A percentile compares a stretch with the other conserved stretches of the same genome.
Evolutionary conservation across 73 alveolate species (phyloP).

Genomic region (Tetrahymena borealis): DNA sequence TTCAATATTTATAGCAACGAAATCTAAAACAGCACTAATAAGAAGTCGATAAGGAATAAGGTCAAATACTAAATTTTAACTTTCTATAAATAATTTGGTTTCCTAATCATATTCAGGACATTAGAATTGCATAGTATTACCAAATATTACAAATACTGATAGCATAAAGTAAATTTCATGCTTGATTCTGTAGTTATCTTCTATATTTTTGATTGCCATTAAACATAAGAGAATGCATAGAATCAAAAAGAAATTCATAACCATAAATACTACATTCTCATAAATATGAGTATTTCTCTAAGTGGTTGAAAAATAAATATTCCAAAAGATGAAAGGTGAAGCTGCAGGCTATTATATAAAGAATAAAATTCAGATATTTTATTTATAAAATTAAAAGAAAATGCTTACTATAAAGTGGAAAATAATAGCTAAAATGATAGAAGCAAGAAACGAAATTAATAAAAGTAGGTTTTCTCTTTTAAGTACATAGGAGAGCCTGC

Average conservation of each 20-base stretch:
- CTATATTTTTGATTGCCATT: not conserved
- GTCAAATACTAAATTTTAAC: not conserved
- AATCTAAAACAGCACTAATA: not conserved
- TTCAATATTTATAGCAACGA: not conserved
- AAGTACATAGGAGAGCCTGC: not conserved
- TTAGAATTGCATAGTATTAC: not conserved
- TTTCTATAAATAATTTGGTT: not conserved
- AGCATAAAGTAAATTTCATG: not conserved
- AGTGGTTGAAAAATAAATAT: not conserved
- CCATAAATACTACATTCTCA: not conserved
- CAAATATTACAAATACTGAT: not conserved
- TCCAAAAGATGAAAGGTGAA: not conserved
- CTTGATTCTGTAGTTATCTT: not conserved
- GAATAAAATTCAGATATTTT: not conserved
- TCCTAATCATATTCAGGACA: not conserved
- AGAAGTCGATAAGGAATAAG: not conserved
- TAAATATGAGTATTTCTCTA: not conserved
- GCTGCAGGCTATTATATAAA: not conserved
- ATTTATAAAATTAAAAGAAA: not conserved
- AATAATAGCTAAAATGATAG: not conserved
- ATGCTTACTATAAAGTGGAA: not conserved
- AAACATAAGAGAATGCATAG: not conserved
- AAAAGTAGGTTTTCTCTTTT: not conserved
- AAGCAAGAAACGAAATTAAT: not conserved
- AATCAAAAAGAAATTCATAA: not conserved